Conservation (phyloP, 208 protist species). For the Perkinsela sp. region DNA sequence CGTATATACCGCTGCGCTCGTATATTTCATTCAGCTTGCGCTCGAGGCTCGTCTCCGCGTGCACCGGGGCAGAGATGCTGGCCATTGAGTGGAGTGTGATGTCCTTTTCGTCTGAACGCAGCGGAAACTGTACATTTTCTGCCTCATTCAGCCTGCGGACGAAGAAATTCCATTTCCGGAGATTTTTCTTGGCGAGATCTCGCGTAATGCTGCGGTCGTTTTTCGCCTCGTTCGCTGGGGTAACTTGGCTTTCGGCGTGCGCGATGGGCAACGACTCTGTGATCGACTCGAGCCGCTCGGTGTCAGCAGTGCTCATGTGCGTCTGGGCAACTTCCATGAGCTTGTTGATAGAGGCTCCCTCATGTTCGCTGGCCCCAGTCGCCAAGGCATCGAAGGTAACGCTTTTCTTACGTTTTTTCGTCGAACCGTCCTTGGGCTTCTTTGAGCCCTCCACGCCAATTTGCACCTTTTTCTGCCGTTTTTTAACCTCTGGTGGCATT, state of each 20-base stretch:
- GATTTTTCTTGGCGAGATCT: conserved; percentile 18
- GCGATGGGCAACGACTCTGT: neutral
- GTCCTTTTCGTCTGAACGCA: conserved; percentile 29
- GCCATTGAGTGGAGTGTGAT: conserved; percentile 29
- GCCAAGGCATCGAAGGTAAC: too few species aligned
- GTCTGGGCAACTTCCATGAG: neutral
- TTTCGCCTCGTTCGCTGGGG: neutral
- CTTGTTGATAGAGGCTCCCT: neutral
- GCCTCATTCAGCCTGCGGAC: conserved; percentile 23
- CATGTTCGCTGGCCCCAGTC: too few species aligned
- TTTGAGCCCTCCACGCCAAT: too few species aligned
- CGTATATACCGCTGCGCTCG: conserved; percentile 6
- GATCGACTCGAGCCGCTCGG: neutral
- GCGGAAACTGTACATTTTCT: conserved; percentile 40
- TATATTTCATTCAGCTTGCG: neutral
- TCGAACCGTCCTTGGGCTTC: too few species aligned
- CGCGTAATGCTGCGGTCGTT: conserved; percentile 22
- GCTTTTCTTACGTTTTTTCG: too few species aligned
- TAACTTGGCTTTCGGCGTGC: neutral
- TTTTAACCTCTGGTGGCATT: too few species aligned
- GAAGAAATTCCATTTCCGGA: conserved; percentile 37
- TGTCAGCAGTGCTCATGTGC: neutral
- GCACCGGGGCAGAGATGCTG: conserved; percentile 13
- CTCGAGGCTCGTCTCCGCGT: neutral
- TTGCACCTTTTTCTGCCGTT: too few species aligned